These are phyloP conservation scores for Pseudogymnoascus sp. DNA, from an alignment of 2,329 filamentous ascomycete species.

Conservation along the genomic window DNA sequence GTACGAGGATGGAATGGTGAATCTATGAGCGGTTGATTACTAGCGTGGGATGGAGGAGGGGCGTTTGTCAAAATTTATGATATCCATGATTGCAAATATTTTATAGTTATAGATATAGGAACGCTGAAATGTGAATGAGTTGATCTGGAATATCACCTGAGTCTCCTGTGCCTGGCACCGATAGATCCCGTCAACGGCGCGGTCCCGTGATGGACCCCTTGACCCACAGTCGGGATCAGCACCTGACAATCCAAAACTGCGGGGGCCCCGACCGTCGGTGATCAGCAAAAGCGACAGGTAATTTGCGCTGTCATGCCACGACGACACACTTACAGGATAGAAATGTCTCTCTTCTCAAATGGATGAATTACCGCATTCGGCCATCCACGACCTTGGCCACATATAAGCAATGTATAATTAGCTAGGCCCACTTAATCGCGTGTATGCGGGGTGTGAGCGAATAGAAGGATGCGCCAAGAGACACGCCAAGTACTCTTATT, in stretches of 20 bases:
- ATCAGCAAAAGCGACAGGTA: neutral
- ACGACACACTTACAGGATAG: neutral
- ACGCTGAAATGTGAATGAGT: neutral
- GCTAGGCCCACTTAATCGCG: neutral
- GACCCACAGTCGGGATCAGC: neutral
- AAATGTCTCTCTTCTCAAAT: slow-evolving; percentile 3
- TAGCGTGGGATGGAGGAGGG: neutral
- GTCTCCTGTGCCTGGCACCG: neutral
- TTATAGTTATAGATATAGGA: neutral
- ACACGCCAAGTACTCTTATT: neutral
- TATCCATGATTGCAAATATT: slow-evolving; percentile 1
- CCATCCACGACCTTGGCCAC: neutral
- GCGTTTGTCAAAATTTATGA: slow-evolving; percentile 2
- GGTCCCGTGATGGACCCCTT: slow-evolving; percentile 3
- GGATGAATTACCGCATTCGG: neutral
- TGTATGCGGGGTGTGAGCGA: neutral
- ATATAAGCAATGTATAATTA: neutral
- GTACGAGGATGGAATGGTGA: neutral
- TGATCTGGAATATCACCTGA: neutral
- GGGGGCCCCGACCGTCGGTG: neutral
- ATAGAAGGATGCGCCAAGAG: neutral
- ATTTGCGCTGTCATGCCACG: neutral
- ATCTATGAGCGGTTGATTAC: neutral
- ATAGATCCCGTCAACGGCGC: neutral
- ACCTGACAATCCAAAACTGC: slow-evolving; percentile 6